Percentiles rank a stretch among this genome's conserved stretches.
phyloP scores from a whole-genome alignment of 345 rosid genomes.

The Camelina sativa region DNA sequence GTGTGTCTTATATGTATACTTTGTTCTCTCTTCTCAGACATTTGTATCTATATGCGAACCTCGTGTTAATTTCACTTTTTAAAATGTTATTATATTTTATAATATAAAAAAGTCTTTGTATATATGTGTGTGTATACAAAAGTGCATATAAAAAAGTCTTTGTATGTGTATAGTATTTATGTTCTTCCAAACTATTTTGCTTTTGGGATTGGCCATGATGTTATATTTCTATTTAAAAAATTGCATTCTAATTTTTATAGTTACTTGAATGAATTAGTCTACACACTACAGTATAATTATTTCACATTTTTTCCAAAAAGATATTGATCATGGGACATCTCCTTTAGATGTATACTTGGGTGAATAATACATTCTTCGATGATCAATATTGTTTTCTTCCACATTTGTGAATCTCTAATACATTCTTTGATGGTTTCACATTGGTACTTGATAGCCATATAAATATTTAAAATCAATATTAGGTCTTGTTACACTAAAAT shows the following conservation, averaged over 20 bases:
- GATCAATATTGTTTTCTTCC: neutral
- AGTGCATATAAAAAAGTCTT: neutral
- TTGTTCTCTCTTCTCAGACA: slow-evolving; percentile 30
- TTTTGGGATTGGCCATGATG: slow-evolving; percentile 29
- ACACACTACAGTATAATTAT: neutral
- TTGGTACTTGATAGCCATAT: neutral
- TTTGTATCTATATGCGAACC: slow-evolving; percentile 36
- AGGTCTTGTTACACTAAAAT: too few species aligned
- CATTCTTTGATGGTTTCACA: slow-evolving; percentile 1
- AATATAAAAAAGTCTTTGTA: slow-evolving; percentile 18
- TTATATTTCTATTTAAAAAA: neutral
- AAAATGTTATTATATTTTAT: slow-evolving; percentile 5
- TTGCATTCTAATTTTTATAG: too few species aligned
- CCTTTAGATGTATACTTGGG: too few species aligned
- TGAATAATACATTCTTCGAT: too few species aligned
- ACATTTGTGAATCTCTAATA: neutral
- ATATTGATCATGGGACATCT: neutral
- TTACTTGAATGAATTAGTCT: neutral
- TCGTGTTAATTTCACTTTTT: slow-evolving; percentile 15
- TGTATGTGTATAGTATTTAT: slow-evolving; percentile 9
- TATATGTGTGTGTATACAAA: neutral
- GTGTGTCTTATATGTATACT: slow-evolving; percentile 25
- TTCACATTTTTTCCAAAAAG: too few species aligned
- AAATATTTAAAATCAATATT: too few species aligned
- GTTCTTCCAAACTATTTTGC: slow-evolving; percentile 18